These are phyloP conservation scores for Alternaria burnsii DNA, from an alignment of 2,329 filamentous ascomycete genomes.

Conservation along the genomic window DNA sequence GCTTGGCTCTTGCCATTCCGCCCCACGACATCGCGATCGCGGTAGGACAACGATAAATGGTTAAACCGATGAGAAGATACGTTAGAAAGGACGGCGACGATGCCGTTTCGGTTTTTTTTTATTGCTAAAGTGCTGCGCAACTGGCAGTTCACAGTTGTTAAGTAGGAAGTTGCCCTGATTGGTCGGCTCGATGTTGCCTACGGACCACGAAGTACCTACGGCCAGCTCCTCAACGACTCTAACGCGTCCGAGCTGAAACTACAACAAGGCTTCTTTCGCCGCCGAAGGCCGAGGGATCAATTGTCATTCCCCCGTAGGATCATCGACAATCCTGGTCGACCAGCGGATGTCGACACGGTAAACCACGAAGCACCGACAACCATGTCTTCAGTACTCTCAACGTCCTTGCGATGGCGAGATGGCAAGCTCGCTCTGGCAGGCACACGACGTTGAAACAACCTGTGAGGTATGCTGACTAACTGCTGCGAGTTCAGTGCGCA, in stretches of 20 bases:
- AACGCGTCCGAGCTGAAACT: too few relatives aligned
- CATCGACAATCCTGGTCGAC: neutral
- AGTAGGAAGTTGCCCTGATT: neutral
- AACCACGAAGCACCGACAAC: neutral
- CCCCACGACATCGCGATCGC: slow-evolving; percentile 28
- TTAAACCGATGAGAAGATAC: too few relatives aligned
- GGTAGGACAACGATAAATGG: too few relatives aligned
- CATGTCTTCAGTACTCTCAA: neutral
- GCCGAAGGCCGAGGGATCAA: neutral
- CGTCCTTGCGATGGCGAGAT: neutral
- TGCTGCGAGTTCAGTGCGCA: neutral
- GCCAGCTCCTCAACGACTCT: neutral
- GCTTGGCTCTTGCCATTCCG: slow-evolving; percentile 40
- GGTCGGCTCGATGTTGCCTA: neutral
- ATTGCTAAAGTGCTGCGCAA: too few relatives aligned
- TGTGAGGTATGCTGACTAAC: neutral
- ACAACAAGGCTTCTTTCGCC: neutral
- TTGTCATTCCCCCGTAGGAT: neutral
- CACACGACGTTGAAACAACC: neutral
- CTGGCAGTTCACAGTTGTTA: neutral
- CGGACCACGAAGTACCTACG: neutral
- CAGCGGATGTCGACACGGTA: neutral
- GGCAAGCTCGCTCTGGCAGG: neutral
- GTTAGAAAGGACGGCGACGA: too few relatives aligned
- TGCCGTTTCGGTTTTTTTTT: too few relatives aligned